Evolutionary conservation across 2,329 filamentous ascomycete species (phyloP).

Genomic region (Ophiostoma perfectum): DNA sequence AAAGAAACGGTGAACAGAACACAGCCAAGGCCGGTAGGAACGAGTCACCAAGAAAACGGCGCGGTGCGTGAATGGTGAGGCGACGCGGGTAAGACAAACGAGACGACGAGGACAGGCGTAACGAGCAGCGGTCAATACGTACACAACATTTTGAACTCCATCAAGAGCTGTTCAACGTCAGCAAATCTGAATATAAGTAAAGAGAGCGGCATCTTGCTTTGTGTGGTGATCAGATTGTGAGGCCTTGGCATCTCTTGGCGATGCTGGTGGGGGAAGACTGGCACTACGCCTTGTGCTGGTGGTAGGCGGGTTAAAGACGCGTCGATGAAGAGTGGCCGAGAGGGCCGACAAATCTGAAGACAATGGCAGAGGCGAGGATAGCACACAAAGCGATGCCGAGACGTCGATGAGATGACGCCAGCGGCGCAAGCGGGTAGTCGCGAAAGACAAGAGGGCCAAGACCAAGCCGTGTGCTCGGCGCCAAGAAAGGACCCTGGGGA

Average conservation of each 20-base stretch:
- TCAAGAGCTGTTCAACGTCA: conserved; percentile 34
- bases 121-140: conserved; percentile 18
- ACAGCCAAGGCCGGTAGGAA: conserved; percentile 2
- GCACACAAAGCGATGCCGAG: conserved; percentile 1
- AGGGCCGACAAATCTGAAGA: neutral
- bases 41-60: neutral
- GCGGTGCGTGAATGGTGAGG: neutral
- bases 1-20: neutral
- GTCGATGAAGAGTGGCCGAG: neutral
- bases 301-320: neutral
- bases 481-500: conserved; percentile 19
- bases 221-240: neutral
- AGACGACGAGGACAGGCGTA: neutral
- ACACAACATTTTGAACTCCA: conserved; percentile 34
- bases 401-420: neutral
- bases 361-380: neutral
- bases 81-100: neutral
- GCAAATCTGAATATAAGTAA: conserved; percentile 22
- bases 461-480: conserved; percentile 19
- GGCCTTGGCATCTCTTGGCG: conserved; percentile 19
- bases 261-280: neutral
- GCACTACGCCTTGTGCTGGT: neutral
- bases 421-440: conserved; percentile 15
- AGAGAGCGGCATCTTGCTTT: neutral
- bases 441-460: conserved; percentile 22